Base-by-base conservation (phyloP, 2,329 filamentous ascomycete genomes). In the Immersiporthe knoxdaviesiana region DNA sequence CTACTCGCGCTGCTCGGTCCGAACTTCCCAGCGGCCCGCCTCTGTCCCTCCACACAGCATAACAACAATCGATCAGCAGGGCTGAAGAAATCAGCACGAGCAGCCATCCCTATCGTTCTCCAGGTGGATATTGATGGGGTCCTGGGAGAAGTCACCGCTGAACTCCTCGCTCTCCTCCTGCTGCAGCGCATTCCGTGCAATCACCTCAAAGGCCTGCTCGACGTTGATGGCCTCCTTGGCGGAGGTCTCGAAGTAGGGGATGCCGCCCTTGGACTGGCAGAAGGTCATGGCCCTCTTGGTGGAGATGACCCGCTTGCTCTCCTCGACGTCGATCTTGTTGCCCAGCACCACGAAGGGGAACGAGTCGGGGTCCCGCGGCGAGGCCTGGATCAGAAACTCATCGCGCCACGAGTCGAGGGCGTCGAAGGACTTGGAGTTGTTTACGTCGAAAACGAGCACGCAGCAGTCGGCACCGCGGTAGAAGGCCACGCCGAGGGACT, bases 141-240 rank as follows among this genome's bases (percentile, higher is more conserved):
- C 96, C 77, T 94, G 93, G 54, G 67, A 69, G 84, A 97, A 99
- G 80, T 98, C 96, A 71, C 94, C 94, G 79, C 92, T 97, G 82
- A 97, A 99, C 81, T 99, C 96, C 79, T 97, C 95, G 1, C 94
- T 95, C 82, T 98, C 96, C 83, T 99, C 96, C 82, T 99, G 96
- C 24, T 93, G 92, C 59, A 99, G 87, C 24, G 96, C 96, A 78
- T 97, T 97, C 77, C 94, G 90, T 74, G 96, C 96, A 79, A 99
- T 99, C 62, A 97, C 96, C 80, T 92, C 90, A 75, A 89, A 89
- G 35, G 87, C 87, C 77, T 89, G 94, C 82, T 99, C 96, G 58
- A 99, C 96, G 78, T 99, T 99, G 82, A 97, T 92, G 71, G 95
- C 96, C 81, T 99, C 96, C 85, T 99, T 99, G 71, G 96, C 96